Evolutionary conservation across 495 filamentous ascomycete genomes (phyloP), one percentile per base, ranked within the genome.

Genomic region (Neurospora hispaniola): DNA sequence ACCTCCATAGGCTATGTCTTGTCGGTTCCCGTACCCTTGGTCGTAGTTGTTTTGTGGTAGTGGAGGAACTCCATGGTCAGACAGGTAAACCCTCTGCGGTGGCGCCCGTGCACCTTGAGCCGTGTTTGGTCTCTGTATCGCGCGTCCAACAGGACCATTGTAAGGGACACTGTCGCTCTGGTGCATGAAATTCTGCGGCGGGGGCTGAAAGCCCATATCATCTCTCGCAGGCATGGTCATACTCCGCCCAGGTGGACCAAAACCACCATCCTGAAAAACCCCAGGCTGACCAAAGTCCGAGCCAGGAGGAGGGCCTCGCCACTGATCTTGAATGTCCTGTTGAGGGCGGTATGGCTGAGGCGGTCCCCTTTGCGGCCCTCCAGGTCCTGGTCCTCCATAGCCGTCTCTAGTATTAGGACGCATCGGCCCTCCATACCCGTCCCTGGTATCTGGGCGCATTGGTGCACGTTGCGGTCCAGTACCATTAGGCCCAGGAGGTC

Each of bases 141-240:
- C 81, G 10, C 81, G 83, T 27, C 82, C 85, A 42, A 80, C 69
- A 9, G 82, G 81, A 10, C 78, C 83, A 74, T 83, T 82, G 46
- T 87, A 85, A 16, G 85, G 82, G 2, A 79, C 83, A 70, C 77
- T 80, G 35, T 81, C 83, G 71, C 75, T 74, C 39, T 76, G 79
- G 11, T 77, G 80, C 23, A 78, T 73, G 9, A 77, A 80, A 76
- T 62, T 62, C 27, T 62, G 54, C 23, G 23, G 54, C 8, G 54
- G 54, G 78, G 78, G 5, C 70, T 80, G 35, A 76, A 71, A 20
- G 66, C 80, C 79, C 54, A 79, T 76, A 1, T 82, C 80, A 42
- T 83, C 79, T 72, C 83, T 84, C 14, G 77, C 54, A 11, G 86
- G 86, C 86, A 88, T 86, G 12, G 86, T 88, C 84, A 87, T 85